phyloP scores from a whole-genome alignment of 1,139 yeast species.

The Hyphopichia wangnamkhiaoensis region DNA sequence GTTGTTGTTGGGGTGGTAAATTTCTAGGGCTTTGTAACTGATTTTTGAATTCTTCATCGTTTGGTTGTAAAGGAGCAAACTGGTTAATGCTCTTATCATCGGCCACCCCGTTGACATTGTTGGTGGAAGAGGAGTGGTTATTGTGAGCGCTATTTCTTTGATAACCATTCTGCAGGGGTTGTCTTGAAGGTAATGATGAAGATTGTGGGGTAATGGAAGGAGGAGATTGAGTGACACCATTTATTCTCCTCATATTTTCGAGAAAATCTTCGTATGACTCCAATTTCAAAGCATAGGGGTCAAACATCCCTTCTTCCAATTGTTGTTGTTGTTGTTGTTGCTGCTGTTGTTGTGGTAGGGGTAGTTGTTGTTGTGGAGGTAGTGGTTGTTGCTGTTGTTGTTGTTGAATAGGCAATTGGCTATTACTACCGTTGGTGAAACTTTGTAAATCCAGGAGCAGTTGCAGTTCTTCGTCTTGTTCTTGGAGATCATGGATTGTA shows the following conservation, averaged over 20 bases:
- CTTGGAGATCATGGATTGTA: conserved; percentile 2
- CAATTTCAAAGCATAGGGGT: conserved; percentile 2
- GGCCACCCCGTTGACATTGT: neutral
- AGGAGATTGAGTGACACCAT: neutral
- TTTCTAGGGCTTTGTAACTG: neutral
- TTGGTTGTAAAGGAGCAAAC: neutral
- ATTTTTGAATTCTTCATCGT: too few species aligned
- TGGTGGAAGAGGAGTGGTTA: neutral
- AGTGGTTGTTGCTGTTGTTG: conserved; percentile 5
- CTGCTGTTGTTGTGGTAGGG: too few species aligned
- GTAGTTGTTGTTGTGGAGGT: conserved; percentile 2
- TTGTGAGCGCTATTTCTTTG: neutral
- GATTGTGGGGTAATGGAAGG: conserved; percentile 3
- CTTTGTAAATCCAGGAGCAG: neutral
- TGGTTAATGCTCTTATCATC: neutral
- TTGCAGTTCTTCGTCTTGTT: neutral
- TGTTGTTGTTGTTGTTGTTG: conserved; percentile 1
- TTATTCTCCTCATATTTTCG: neutral
- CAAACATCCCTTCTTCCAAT: neutral
- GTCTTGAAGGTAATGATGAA: conserved; percentile 6
- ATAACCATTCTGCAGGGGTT: conserved; percentile 6
- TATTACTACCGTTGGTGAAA: neutral
- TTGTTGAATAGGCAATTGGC: neutral
- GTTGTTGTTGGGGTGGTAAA: neutral
- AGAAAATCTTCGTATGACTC: conserved; percentile 5